Conservation (phyloP, 805 yeast species). For the Saccharomycopsis sp. region DNA sequence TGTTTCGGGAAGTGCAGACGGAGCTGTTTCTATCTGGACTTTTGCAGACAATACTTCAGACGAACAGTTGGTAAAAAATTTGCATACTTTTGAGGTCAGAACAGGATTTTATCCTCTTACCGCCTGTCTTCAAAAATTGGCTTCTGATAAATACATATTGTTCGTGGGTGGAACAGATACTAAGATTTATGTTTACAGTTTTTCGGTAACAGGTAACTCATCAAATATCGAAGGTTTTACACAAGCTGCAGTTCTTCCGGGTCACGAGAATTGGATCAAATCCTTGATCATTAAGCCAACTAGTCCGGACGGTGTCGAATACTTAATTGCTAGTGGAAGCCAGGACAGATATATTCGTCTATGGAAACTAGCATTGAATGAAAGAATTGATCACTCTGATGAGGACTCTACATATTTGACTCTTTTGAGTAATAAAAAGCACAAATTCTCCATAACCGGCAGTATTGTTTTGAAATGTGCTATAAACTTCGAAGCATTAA, state of each 20-base stretch:
- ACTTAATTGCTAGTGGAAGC: constrained; percentile 78
- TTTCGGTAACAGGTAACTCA: constrained; percentile 23
- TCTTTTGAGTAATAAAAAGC: constrained; percentile 64
- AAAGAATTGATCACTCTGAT: constrained; percentile 37
- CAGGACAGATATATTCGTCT: constrained; percentile 89
- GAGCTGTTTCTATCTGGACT: constrained; percentile 48
- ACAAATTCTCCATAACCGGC: constrained; percentile 41
- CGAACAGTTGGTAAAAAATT: constrained; percentile 22
- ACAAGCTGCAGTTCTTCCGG: constrained; percentile 54
- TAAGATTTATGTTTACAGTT: constrained; percentile 47
- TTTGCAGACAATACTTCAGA: constrained; percentile 15
- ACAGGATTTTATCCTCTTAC: constrained; percentile 46
- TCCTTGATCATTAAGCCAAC: constrained; percentile 51
- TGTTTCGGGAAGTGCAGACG: constrained; percentile 60
- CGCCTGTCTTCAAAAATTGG: constrained; percentile 5
- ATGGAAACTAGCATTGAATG: constrained; percentile 69
- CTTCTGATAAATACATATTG: constrained; percentile 35
- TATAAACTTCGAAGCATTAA: constrained; percentile 80
- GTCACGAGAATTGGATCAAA: constrained; percentile 97
- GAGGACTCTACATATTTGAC: constrained; percentile 47
- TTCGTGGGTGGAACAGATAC: constrained; percentile 71
- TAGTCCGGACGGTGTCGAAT: constrained; percentile 41
- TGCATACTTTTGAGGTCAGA: constrained; percentile 32
- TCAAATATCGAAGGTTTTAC: constrained; percentile 22
- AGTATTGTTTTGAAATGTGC: constrained; percentile 34